These are phyloP conservation scores for Suillus plorans DNA, from an alignment of 768 basidiomycete species.

Conservation along the genomic window DNA sequence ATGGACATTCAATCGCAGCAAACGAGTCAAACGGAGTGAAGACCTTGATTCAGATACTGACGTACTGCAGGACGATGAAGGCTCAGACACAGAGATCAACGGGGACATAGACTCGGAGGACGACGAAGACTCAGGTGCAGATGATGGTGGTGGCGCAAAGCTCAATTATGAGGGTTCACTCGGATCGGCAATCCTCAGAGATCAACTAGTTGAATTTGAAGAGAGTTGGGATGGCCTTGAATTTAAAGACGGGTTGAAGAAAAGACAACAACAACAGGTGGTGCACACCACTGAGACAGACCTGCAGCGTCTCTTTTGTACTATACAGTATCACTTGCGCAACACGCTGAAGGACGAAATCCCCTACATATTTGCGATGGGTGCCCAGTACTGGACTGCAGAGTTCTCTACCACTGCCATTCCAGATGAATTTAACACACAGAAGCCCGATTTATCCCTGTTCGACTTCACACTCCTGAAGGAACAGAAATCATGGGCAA, in stretches of 20 bases:
- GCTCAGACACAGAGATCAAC: too few species aligned
- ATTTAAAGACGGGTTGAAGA: not conserved
- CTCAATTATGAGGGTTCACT: too few species aligned
- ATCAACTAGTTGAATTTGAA: too few species aligned
- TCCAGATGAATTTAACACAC: not conserved
- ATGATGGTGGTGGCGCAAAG: too few species aligned
- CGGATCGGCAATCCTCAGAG: too few species aligned
- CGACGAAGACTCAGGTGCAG: too few species aligned
- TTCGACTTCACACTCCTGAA: not conserved
- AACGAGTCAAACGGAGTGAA: too few species aligned
- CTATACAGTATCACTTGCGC: not conserved
- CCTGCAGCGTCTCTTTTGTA: not conserved
- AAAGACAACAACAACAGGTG: not conserved
- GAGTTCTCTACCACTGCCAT: not conserved
- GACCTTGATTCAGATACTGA: too few species aligned
- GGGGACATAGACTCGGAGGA: too few species aligned
- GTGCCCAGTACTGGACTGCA: not conserved
- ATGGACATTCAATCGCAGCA: too few species aligned
- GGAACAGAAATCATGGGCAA: not conserved
- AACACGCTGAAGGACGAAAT: not conserved
- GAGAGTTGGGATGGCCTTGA: too few species aligned
- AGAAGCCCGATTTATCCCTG: not conserved
- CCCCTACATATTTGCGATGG: not conserved
- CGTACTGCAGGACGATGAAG: too few species aligned
- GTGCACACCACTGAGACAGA: not conserved